Evolutionary conservation across 352 stramenopile species (phyloP), one percentile per base, ranked within the genome.

Genomic region (Phytophthora ohioensis): DNA sequence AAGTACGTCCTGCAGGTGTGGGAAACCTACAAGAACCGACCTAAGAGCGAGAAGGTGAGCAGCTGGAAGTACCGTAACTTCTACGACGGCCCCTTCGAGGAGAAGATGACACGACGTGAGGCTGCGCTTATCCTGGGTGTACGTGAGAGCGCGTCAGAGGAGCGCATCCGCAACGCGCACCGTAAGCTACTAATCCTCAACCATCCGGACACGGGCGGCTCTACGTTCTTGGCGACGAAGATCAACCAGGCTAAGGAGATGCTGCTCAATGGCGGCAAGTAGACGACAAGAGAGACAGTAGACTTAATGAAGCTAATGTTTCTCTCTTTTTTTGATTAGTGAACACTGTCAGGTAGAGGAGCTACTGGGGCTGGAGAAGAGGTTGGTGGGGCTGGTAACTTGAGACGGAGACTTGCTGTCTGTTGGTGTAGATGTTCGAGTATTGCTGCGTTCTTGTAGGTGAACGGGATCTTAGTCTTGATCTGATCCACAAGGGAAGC

Each of bases 241-340:
- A 98, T 99, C 66, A 99, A 99, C 84, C 97, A 99, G 84, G 98
- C 97, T 34, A 99, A 99, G 82, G 97, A 99, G 75, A 85, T 99
- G 56, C 81, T 99, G 68, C 87, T 99, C 38, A 60, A 46, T 36
- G 81, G 81, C 57, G 73, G 69, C 77, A 88, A 90, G 65, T 91
- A 87, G 63, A 72, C n/a, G 34, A 10, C 21, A 36, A 35, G 30
- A 41, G 30, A 58, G 11, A 43, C 15, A 63, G 39, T 47, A 59
- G 58, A 17, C 46, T 53, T 13, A 49, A 67, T 47, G 57, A 36
- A 59, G 48, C 32, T 57, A 45, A 35, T 51, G 56, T 54, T 55
- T 55, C 34, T 58, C 41, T 56, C 39, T 55, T 27, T 69, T 38
- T 49, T 42, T 35, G 43, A 32, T 57, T 68, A 61, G n/a, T 55